Evolutionary conservation across 129 eudicot genomes (phyloP), one percentile per base, ranked within the genome.

Genomic region (Lactuca sativa): DNA sequence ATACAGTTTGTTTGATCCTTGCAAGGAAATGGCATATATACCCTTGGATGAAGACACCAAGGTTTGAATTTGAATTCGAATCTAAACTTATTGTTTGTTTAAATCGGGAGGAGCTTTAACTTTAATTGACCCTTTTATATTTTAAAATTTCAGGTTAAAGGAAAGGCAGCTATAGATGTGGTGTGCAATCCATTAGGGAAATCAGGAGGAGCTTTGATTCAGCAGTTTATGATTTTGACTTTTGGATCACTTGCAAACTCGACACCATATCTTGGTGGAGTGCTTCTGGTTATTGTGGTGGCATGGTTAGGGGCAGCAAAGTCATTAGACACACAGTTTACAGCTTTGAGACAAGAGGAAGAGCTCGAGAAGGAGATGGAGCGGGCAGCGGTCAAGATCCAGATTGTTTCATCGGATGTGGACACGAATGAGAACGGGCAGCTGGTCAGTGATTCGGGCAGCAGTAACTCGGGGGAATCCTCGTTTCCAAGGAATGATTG

Each of bases 1-100:
- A 76, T 95, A 95, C 79, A 95, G 99, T 75, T 82, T 95, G 62
- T 95, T 95, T 61, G 99, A 95, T 77, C 99, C 99, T 41, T 95
- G 99, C 84, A 95, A 95, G 71, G 99, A 95, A 75, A 95, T 95
- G 99, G 99, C 99, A 0, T 95, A 95, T 74, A 95, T 95, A 80
- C 99, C 99, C 11, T 67, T 95, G 80, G 99, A 95, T 38, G 99
- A 95, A 70, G 99, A 95, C 77, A 95, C 97, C 72, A 95, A 95
- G 99, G 99, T 90, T 62, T 37, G 85, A 15, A 17, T 14, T 21
- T n/a, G 9, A 38, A 17, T 14, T 21, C 8, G 9, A 38, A 8
- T 52, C 38, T 52, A 32, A 32, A 4, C 32, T 52, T 3, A 33
- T 52, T 34, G 25, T 15, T 13, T 33, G 30, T 25, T 25, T 25